Base-by-base conservation (phyloP, 2,329 filamentous ascomycete species). In the Fonsecaea erecta region DNA sequence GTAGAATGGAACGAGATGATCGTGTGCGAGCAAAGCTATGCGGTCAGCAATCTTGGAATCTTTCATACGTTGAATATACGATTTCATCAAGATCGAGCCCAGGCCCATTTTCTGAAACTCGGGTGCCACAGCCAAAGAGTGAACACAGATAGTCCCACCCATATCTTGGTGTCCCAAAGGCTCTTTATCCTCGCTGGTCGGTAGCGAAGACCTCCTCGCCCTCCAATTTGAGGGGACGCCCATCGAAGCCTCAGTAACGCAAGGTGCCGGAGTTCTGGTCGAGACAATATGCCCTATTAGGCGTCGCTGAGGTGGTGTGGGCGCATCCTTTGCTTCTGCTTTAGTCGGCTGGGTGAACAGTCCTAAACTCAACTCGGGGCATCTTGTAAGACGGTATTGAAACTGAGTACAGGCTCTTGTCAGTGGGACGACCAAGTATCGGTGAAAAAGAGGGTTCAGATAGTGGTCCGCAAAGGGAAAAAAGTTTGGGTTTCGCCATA, bases 41-140 rank as follows among this genome's bases (percentile, higher is more conserved):
- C 89, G 84, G 71, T 93, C 87, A 2, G 88, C 90, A 54, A 91
- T 83, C 1, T 84, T 87, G 1, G 89, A 85, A 66, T 86, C 85
- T 73, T 86, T 88, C 78, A 95, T 89, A 60, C 91, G 85, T 75
- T 93, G 88, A 62, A 93, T 83, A 74, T 93, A 97, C 2, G 89
- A 85, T 76, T 86, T 88, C 80, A 96, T 82, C 65, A 96, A 79
- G 21, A 89, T 87, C 68, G 85, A 87, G 16, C 91, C 93, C 2
- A 96, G 81, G 0, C 91, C 90, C 63, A 88, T 86, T 35, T 86
- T 83, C 70, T 95, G 91, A 63, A 92, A 86, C 65, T 88, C 85
- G 0, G 91, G 92, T 61, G 90, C 82, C 5, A 97, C 88, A 18
- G 90, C 91, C 4, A 97, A 83, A 0, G 91, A 94, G 77, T 97